Evolutionary conservation across 1,139 yeast species (phyloP), one percentile per base, ranked within the genome.

Genomic region (Debaryomyces subglobosus): DNA sequence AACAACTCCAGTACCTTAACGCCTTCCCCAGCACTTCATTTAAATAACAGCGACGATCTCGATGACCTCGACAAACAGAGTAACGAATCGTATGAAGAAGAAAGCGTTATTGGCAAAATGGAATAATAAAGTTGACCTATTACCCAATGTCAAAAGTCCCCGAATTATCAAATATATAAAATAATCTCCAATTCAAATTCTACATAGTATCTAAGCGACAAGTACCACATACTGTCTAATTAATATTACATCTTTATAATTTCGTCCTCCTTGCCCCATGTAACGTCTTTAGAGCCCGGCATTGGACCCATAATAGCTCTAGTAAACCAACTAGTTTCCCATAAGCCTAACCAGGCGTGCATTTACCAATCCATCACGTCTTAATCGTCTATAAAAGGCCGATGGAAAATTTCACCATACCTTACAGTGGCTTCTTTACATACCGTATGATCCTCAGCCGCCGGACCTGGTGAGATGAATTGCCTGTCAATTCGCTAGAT

Each of bases 31-130:
- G 15, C 43, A 3, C 35, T 39, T 8, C 25, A 30, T 15, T 24
- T 32, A 21, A 21, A 35, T 29, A 16, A 25, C 23, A 42, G 18
- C 27, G 27, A 33, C 24, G 40, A 34, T 7, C 39, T 32, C 35
- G 45, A 49, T 27, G 48, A 38, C 13, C 39, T 43, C 24, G 44
- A 39, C 6, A 50, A 48, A 25, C 43, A 46, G 35, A 23, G 41
- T n/a, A 35, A 40, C 33, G 46, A 43, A 5, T 34, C 45, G n/a
- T 43, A 43, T 6, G 56, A 50, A 38, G 61, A 60, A 30, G 66
- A 61, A 33, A 61, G 56, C 20, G 59, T 62, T 21, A 49, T 62
- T 43, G 68, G 67, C 18, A 58, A 57, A 44, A 57, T 61, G 65
- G 68, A 63, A 45, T 59, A 50, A 43, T 32, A 24, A 21, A 38